A percentile compares a stretch with the other conserved stretches of the same genome.
Conservation (phyloP, 1,284 basidiomycete species). For the Trichosporon sp. region DNA sequence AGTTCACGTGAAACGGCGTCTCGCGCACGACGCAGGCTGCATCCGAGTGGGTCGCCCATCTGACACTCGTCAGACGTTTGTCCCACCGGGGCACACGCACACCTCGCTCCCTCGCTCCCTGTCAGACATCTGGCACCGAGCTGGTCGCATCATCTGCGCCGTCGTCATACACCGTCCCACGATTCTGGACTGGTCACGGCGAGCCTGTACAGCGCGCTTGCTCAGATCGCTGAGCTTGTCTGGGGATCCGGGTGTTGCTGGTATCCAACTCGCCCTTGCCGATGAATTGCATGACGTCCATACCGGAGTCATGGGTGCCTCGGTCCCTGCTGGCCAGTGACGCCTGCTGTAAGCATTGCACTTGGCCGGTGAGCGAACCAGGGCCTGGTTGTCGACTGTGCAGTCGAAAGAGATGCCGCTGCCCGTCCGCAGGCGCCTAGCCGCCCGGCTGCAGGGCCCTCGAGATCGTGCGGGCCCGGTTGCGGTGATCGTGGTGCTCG, state of each 20-base stretch:
- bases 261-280: background rate
- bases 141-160: background rate
- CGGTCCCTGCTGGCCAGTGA: background rate
- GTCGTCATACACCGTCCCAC: background rate
- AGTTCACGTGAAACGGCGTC: background rate
- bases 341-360: background rate
- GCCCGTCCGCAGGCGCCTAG: background rate
- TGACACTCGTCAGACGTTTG: background rate
- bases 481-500: background rate
- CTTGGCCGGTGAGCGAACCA: background rate
- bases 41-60: background rate
- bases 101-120: background rate
- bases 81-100: no score
- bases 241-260: background rate
- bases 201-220: background rate
- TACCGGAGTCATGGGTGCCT: background rate
- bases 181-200: background rate
- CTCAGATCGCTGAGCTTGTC: background rate
- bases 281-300: background rate
- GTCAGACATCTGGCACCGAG: background rate
- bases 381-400: background rate
- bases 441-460: background rate
- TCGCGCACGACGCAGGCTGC: background rate
- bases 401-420: background rate
- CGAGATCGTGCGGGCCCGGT: background rate